phyloP scores from a whole-genome alignment of 1,284 basidiomycete species.

The Naganishia sp. region DNA sequence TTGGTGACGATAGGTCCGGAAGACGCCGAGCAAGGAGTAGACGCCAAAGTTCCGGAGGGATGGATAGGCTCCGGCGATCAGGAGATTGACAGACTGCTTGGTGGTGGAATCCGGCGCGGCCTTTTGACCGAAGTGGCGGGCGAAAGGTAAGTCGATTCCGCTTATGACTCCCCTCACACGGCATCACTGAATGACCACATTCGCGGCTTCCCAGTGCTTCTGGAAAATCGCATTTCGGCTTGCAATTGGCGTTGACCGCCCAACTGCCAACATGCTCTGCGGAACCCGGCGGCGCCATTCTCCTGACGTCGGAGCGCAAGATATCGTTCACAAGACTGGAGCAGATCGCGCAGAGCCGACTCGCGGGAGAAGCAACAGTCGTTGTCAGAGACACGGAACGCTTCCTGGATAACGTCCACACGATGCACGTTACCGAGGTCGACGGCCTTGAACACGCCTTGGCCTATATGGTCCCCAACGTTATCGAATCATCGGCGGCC shows the following conservation, averaged over 20 bases:
- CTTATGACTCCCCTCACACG: neutral
- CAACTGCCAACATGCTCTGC: conserved; percentile 62
- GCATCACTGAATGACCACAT: conserved; percentile 8
- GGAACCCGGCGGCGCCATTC: conserved; percentile 61
- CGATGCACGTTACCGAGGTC: conserved; percentile 61
- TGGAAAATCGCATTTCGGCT: conserved; percentile 81
- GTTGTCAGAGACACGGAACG: neutral
- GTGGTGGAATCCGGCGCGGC: conserved; percentile 72
- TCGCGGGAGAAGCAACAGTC: conserved; percentile 36
- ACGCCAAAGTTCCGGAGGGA: neutral
- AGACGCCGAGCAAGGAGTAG: conserved; percentile 33
- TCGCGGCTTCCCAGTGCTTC: conserved; percentile 62
- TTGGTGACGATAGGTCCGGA: conserved; percentile 30
- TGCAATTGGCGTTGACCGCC: conserved; percentile 73
- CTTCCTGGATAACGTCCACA: conserved; percentile 67
- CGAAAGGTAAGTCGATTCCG: conserved; percentile 65
- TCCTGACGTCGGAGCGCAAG: conserved; percentile 72
- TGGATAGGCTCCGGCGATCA: conserved; percentile 66
- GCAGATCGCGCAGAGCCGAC: conserved; percentile 49
- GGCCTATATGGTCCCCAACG: conserved; percentile 63
- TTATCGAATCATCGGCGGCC: conserved; percentile 56
- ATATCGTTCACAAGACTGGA: conserved; percentile 68
- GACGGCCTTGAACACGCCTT: conserved; percentile 68
- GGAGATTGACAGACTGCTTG: conserved; percentile 65
- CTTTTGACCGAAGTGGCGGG: conserved; percentile 81